Evolutionary conservation across 176 grass and related monocot genomes (phyloP), one percentile per base, ranked within the genome.

Genomic region (Carex littledalei): DNA sequence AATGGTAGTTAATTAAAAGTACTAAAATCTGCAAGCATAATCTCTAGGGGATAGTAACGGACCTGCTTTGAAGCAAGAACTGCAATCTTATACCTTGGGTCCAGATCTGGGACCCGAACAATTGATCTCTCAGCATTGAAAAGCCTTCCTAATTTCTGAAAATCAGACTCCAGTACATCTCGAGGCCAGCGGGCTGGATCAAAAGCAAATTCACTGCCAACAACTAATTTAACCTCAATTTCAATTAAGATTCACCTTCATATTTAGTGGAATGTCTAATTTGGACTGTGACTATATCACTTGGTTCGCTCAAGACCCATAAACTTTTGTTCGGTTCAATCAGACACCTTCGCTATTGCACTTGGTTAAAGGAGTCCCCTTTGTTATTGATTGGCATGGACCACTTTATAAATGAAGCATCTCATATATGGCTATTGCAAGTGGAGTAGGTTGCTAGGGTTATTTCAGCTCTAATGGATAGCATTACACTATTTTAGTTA

Each of bases 21-120:
- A 24, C 49, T 32, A 10, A 56, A 56, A 32, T 76, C 1, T 0
- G 2, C 41, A 14, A 74, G 69, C 2, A 49, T 73, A 50, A 68
- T 50, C n/a, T 74, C 43, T 50, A 12, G n/a, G 20, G 20, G 8
- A 55, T 21, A 34, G 22, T 32, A 78, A 78, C 26, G 9, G 14
- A 94, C 95, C 93, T 90, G 93, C 83, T 94, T 93, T 20, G 93
- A 94, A 41, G 91, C 88, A 26, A 98, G 95, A 89, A 98, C 63
- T 3, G 95, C 85, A 59, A 98, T 92, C 56, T 92, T 98, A 86
- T 93, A 95, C 58, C 86, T 98, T 55, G 93, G 93, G 83, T 98
- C 95, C 45, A 98, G 87, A 21, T 88, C 68, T 56, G 95, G 95
- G 0, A 95, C 89, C 0, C 91, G 80, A 3, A 98, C 90, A 11